Conservation (phyloP, 352 stramenopile genomes). For the Pythium rishiriense region DNA sequence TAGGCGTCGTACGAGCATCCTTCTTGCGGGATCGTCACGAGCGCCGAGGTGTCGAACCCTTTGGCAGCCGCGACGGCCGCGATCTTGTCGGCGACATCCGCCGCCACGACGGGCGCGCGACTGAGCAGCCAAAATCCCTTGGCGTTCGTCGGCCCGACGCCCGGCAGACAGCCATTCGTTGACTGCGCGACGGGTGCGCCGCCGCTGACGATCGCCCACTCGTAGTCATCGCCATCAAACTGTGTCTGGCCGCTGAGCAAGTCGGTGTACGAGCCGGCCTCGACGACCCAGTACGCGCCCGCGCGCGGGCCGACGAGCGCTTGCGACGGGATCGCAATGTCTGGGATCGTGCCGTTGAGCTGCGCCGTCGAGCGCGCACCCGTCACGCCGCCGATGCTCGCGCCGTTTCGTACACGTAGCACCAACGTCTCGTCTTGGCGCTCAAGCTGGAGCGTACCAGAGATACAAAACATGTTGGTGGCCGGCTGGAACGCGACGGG, state of each 20-base stretch:
- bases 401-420: slow-evolving; percentile 16
- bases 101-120: slow-evolving; percentile 18
- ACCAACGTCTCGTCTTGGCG: background rate
- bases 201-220: slow-evolving; percentile 27
- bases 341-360: slow-evolving; percentile 22
- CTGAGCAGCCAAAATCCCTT: slow-evolving; percentile 27
- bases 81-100: slow-evolving; percentile 12
- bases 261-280: slow-evolving; percentile 24
- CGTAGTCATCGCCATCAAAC: slow-evolving; percentile 23
- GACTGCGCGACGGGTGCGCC: slow-evolving; percentile 14
- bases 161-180: slow-evolving; percentile 15
- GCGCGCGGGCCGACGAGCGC: slow-evolving; percentile 10
- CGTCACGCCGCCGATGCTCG: slow-evolving; percentile 16
- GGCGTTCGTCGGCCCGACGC: slow-evolving; percentile 11
- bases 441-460: slow-evolving; percentile 5
- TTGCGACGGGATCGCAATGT: slow-evolving; percentile 13
- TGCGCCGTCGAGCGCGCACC: slow-evolving; percentile 16
- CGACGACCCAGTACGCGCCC: slow-evolving; percentile 26
- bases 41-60: slow-evolving; percentile 21
- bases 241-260: slow-evolving; percentile 5
- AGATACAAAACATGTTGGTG: slow-evolving; percentile 21
- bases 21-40: slow-evolving; percentile 19
- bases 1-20: slow-evolving; percentile 18
- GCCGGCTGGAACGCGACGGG: slow-evolving; percentile 21
- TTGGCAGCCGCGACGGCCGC: slow-evolving; percentile 15